phyloP scores from a whole-genome alignment of 148 eudicot species.

The Beta vulgaris region DNA sequence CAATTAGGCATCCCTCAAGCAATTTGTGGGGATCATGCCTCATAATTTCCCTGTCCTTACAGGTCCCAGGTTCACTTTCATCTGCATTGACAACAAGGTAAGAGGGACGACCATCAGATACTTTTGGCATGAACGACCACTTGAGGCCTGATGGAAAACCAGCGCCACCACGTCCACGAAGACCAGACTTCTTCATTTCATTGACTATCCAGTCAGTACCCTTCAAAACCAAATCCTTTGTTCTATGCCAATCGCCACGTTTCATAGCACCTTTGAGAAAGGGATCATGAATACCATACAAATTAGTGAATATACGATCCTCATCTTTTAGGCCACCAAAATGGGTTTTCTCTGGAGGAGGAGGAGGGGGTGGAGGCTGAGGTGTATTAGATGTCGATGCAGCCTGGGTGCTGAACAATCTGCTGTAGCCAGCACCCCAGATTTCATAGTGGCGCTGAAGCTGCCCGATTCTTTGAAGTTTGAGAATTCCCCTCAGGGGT shows the following conservation, averaged over 20 bases:
- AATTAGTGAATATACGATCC: conserved; percentile 90
- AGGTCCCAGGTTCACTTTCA: conserved; percentile 99
- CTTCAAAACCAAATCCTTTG: conserved; percentile 86
- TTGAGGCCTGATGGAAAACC: conserved; percentile 96
- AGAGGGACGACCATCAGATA: conserved; percentile 84
- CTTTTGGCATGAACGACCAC: conserved; percentile 98
- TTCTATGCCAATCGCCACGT: conserved; percentile 95
- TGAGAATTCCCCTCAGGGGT: conserved; percentile 71
- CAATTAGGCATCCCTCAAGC: conserved; percentile 83
- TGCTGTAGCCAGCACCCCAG: conserved; percentile 38
- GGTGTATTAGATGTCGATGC: conserved; percentile 70
- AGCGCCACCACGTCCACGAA: conserved; percentile 98
- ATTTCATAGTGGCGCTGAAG: conserved; percentile 36
- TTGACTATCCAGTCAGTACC: conserved; percentile 92
- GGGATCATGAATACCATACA: conserved; percentile 86
- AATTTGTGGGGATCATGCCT: conserved; percentile 93
- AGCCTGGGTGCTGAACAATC: conserved; percentile 79
- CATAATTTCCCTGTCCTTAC: conserved; percentile 96
- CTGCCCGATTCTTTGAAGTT: conserved; percentile 48
- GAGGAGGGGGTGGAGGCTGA: conserved; percentile 88
- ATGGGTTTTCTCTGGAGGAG: conserved; percentile 96
- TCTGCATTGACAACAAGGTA: conserved; percentile 96
- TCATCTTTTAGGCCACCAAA: conserved; percentile 95
- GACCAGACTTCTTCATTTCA: conserved; percentile 94
- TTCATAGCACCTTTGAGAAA: conserved; percentile 96